Conservation (phyloP, 331 rosid genomes). For the Quercus tomentella region DNA sequence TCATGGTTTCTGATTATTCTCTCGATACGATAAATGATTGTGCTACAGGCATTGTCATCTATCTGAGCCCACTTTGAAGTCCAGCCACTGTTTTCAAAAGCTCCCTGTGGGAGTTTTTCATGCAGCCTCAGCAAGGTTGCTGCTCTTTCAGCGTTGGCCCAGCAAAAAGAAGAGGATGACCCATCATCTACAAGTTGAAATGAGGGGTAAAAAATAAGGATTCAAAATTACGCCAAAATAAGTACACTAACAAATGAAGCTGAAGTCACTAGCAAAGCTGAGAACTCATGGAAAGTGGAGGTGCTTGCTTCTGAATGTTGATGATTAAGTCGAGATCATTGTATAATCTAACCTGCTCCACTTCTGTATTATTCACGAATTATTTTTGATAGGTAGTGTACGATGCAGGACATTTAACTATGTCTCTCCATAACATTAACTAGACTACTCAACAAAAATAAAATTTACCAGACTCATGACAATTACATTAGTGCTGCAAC, state of each 20-base stretch:
- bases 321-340: not conserved
- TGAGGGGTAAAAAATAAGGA: not conserved
- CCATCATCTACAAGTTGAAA: slow-evolving; percentile 69
- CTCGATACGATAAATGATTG: slow-evolving; percentile 36
- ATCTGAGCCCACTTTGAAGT: slow-evolving; percentile 14
- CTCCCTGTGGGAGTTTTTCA: slow-evolving; percentile 43
- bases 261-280: not conserved
- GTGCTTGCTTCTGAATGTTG: not conserved
- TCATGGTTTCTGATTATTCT: slow-evolving; percentile 51
- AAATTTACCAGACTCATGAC: not conserved
- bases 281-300: not conserved
- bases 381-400: not conserved
- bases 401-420: not conserved
- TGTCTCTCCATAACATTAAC: not conserved
- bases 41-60: slow-evolving; percentile 3
- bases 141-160: slow-evolving; percentile 83
- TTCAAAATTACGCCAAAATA: slow-evolving; percentile 1
- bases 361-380: not conserved
- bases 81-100: slow-evolving; percentile 18
- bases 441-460: not conserved
- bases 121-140: slow-evolving; percentile 67
- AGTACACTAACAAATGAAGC: not conserved
- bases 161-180: slow-evolving; percentile 74
- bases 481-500: not conserved
- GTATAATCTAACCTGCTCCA: not conserved